These are phyloP conservation scores for Phytophthora syringae DNA, from an alignment of 352 stramenopile species.

Conservation along the genomic window DNA sequence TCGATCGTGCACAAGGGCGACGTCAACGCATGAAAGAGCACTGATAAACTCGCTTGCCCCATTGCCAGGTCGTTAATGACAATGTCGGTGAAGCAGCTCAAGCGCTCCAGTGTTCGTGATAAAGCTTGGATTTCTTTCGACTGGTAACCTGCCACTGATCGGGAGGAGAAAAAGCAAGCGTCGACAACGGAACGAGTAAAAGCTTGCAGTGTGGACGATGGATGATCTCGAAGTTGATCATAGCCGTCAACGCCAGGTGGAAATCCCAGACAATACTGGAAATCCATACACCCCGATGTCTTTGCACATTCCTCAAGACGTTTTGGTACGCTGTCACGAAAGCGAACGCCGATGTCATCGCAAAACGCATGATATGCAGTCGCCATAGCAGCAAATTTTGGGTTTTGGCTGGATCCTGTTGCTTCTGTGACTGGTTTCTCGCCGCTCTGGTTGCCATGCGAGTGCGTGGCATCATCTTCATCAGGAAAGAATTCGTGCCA, in stretches of 20 bases:
- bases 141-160: conserved; percentile 26
- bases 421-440: conserved; percentile 6
- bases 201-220: conserved; percentile 15
- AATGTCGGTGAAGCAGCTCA: conserved; percentile 52
- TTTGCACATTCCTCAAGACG: conserved; percentile 59
- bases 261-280: conserved; percentile 68
- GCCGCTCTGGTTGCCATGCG: conserved; percentile 18
- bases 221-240: conserved; percentile 23
- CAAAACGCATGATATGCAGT: conserved; percentile 69
- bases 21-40: conserved; percentile 61
- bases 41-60: conserved; percentile 43
- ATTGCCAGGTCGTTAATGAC: conserved; percentile 57
- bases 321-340: conserved; percentile 50
- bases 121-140: conserved; percentile 58
- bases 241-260: conserved; percentile 40
- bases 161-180: conserved; percentile 19
- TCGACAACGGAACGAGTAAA: conserved; percentile 22
- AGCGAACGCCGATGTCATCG: conserved; percentile 57
- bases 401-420: background rate
- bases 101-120: conserved; percentile 46
- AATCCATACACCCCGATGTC: conserved; percentile 52
- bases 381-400: conserved; percentile 42
- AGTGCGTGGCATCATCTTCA: background rate
- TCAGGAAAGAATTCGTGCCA: conserved; percentile 64
- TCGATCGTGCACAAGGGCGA: conserved; percentile 43